These are phyloP conservation scores for Pythium grandisporangium DNA, from an alignment of 352 stramenopile species.

Conservation along the genomic window DNA sequence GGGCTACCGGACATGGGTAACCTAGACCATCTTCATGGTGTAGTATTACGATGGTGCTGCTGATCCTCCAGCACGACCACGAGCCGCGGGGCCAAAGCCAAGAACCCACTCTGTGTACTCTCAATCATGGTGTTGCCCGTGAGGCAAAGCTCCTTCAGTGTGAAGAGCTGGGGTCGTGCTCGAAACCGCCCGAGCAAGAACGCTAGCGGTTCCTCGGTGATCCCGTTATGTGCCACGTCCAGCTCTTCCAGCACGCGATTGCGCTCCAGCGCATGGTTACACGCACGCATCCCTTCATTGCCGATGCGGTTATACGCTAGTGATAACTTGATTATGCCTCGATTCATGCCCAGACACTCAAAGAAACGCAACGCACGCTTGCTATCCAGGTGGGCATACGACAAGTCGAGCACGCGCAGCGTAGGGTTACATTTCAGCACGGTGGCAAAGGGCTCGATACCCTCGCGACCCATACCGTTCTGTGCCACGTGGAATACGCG, in stretches of 20 bases:
- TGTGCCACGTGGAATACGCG: constrained; percentile 40
- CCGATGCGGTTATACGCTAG: constrained; percentile 61
- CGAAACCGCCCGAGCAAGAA: constrained; percentile 28
- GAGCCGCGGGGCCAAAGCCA: constrained; percentile 17
- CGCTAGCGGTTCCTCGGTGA: constrained; percentile 64
- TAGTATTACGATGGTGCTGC: no score
- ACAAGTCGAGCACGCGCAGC: constrained; percentile 54
- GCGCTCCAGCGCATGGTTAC: constrained; percentile 35
- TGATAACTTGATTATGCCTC: constrained; percentile 30
- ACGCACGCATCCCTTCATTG: constrained; percentile 63
- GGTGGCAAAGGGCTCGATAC: constrained; percentile 37
- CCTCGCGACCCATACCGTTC: constrained; percentile 52
- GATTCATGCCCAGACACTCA: constrained; percentile 54
- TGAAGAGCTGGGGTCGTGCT: constrained; percentile 2
- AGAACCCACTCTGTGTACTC: constrained; percentile 23
- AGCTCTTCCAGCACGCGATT: constrained; percentile 56
- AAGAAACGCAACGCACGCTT: constrained; percentile 58
- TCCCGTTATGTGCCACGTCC: constrained; percentile 59
- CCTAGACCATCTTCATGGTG: no score
- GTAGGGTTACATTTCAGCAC: constrained; percentile 39
- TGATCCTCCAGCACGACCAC: constrained; percentile 40
- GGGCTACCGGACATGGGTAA: no score
- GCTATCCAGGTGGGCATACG: constrained; percentile 39
- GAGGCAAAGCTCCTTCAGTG: constrained; percentile 46
- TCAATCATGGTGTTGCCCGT: constrained; percentile 54